Conservation (phyloP, 805 yeast species). For the Suhomyces prunicola region DNA sequence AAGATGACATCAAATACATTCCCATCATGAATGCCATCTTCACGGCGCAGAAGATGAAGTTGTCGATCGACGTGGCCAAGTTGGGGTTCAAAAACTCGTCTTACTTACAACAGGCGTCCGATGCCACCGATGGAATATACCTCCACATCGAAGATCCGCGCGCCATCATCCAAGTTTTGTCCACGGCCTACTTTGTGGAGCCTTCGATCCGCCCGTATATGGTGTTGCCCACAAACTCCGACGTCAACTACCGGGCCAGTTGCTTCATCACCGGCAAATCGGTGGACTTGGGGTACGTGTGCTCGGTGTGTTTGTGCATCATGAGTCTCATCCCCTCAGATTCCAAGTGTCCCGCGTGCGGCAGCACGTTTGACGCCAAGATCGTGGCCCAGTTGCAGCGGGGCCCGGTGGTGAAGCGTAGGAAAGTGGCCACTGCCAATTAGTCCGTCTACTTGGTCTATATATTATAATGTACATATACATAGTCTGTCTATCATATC, state of each 20-base stretch:
- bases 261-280: constrained; percentile 89
- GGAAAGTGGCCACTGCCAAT: constrained; percentile 18
- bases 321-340: constrained; percentile 66
- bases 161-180: constrained; percentile 79
- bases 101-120: constrained; percentile 92
- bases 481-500: constrained; percentile 9
- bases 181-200: constrained; percentile 81
- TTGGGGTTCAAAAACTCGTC: constrained; percentile 62
- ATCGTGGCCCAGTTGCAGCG: constrained; percentile 56
- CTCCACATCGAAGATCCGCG: constrained; percentile 61
- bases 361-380: constrained; percentile 65
- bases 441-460: not conserved
- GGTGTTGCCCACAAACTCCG: constrained; percentile 75
- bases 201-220: constrained; percentile 76
- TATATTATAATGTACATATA: not conserved
- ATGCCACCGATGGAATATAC: constrained; percentile 90
- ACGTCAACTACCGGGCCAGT: constrained; percentile 91
- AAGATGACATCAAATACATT: constrained; percentile 72
- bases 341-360: constrained; percentile 82
- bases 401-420: constrained; percentile 54
- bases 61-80: constrained; percentile 89
- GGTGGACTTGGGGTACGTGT: constrained; percentile 90
- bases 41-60: constrained; percentile 89
- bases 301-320: constrained; percentile 88
- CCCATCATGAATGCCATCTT: constrained; percentile 94